Evolutionary conservation across 169 alveolate species (phyloP).

Genomic region (Babesia ovata): DNA sequence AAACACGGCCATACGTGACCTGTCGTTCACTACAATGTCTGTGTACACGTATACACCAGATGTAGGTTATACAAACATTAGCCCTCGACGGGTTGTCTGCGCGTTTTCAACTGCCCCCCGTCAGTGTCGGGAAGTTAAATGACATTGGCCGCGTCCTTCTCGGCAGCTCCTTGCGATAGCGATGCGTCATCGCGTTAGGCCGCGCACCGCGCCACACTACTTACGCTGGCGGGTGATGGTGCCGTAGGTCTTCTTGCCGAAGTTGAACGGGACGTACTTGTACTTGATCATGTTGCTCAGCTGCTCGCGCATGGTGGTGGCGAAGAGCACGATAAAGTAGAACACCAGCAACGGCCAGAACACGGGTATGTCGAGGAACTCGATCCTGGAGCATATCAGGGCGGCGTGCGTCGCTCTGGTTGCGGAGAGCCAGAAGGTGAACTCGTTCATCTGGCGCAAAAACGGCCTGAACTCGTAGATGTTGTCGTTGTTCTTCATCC

Average conservation of each 20-base stretch:
- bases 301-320: slow-evolving; percentile 88
- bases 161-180: too few species aligned
- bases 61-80: too few species aligned
- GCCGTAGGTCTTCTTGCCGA: slow-evolving; percentile 64
- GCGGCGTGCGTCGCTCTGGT: slow-evolving; percentile 75
- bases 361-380: slow-evolving; percentile 85
- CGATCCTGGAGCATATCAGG: slow-evolving; percentile 69
- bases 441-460: slow-evolving; percentile 86
- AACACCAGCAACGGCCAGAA: slow-evolving; percentile 90
- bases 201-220: not conserved
- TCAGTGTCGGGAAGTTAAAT: too few species aligned
- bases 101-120: too few species aligned
- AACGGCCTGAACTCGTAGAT: slow-evolving; percentile 88
- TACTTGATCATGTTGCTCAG: slow-evolving; percentile 79
- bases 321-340: slow-evolving; percentile 84
- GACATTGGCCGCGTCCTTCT: too few species aligned
- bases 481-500: slow-evolving; percentile 27
- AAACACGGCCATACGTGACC: too few species aligned
- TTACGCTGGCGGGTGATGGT: slow-evolving; percentile 10
- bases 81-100: too few species aligned
- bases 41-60: too few species aligned
- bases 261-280: slow-evolving; percentile 79
- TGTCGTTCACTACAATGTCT: too few species aligned
- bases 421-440: slow-evolving; percentile 85
- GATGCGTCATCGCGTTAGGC: too few species aligned